Base-by-base conservation (phyloP, 345 rosid species). In the Raphanus raphanistrum region DNA sequence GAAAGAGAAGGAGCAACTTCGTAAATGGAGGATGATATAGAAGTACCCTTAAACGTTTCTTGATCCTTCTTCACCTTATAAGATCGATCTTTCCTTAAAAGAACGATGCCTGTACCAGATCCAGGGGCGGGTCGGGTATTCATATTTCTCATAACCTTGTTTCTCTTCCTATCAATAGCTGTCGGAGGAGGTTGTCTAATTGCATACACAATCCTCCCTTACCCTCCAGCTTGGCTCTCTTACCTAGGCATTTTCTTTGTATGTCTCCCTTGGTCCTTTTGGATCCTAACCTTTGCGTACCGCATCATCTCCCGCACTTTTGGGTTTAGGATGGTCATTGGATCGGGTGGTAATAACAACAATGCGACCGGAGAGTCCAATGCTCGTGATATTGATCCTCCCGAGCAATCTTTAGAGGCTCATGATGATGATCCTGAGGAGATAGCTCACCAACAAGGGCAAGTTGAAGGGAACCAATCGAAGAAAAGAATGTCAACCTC, bases 261-360 rank as follows among this genome's bases (percentile, higher is more conserved):
- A 48, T 87, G 92, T 82, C 81, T 92, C 11, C 98, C 97, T 10
- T 92, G 98, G 98, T 17, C 86, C 11, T 94, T 94, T 69, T 90
- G 98, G 98, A 1, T 80, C 27, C 12, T 88, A 29, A 88, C 91
- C 0, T 87, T 88, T 63, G 17, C 83, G 2, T 94, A 91, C 63
- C 90, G 94, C 0, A 36, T 92, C 52, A 0, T 86, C 21, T 94
- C 97, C 4, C 84, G 96, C 9, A 52, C 72, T 8, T 83, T 75
- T 12, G 96, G 97, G 0, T 82, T 94, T 61, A 81, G 97, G 60
- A 77, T 90, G 80, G 69, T 48, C 1, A 32, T 71, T 48, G 81
- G 80, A 13, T 82, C 82, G 1, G 82, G 85, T 15, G 84, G 81
- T 7, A 57, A 28, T 1, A 78, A 61, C 0, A 69, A 68, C 3